Conservation (phyloP, 441 rosid genomes). For the Macaranga tanarius region DNA sequence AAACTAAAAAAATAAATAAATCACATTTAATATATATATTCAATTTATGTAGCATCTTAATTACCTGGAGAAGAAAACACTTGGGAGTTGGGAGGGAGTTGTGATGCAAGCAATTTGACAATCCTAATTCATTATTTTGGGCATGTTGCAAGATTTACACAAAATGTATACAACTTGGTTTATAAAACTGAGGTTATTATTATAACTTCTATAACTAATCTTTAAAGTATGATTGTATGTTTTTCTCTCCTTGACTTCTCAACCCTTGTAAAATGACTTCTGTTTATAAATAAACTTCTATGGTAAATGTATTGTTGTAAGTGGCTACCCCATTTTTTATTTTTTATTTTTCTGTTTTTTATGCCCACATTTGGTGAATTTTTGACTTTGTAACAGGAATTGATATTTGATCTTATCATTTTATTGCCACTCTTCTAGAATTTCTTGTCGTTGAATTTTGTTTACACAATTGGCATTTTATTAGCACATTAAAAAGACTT, state of each 20-base stretch:
- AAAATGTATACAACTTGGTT: background rate
- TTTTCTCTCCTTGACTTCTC: background rate
- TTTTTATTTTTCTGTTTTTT: background rate
- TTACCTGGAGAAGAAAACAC: background rate
- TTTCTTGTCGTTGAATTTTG: background rate
- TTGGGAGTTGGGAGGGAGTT: too few relatives aligned
- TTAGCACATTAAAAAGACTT: background rate
- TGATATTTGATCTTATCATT: background rate
- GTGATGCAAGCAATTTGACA: background rate
- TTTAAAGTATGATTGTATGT: background rate
- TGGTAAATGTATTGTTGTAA: background rate
- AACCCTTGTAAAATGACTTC: background rate
- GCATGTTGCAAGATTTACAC: background rate
- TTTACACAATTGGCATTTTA: background rate
- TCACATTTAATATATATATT: background rate
- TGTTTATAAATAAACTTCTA: background rate
- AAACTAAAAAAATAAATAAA: background rate
- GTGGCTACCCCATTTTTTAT: background rate
- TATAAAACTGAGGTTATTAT: background rate
- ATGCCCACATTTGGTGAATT: background rate
- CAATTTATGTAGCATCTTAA: background rate
- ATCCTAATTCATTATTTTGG: background rate
- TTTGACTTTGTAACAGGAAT: background rate
- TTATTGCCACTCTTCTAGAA: slow-evolving; percentile 8
- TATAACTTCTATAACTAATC: background rate